These are phyloP conservation scores for Jackrogersella multiformis DNA, from an alignment of 495 filamentous ascomycete species.

Conservation along the genomic window DNA sequence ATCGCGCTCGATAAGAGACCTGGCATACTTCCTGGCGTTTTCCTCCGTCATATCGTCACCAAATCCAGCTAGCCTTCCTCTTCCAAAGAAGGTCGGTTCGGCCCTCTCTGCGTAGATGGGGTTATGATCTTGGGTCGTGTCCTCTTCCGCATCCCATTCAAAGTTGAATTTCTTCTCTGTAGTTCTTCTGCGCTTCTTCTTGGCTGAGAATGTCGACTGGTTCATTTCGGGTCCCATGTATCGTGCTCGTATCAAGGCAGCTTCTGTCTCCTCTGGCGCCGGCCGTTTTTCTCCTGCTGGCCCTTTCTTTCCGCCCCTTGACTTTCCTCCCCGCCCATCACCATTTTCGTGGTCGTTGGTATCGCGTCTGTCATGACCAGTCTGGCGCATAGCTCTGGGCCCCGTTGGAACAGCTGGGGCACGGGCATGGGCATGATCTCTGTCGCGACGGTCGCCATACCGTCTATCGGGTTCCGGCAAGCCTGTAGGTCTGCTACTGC, in stretches of 20 bases:
- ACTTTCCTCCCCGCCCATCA: slow-evolving; percentile 48
- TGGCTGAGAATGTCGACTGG: slow-evolving; percentile 88
- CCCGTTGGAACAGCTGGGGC: slow-evolving; percentile 71
- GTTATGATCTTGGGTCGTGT: slow-evolving; percentile 90
- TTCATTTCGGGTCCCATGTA: slow-evolving; percentile 95
- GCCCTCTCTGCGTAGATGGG: slow-evolving; percentile 79
- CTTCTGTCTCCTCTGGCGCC: slow-evolving; percentile 75
- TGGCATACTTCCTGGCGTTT: slow-evolving; percentile 76
- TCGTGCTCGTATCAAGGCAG: slow-evolving; percentile 76
- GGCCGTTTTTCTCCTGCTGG: slow-evolving; percentile 62
- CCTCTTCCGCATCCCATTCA: slow-evolving; percentile 96
- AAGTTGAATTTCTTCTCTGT: slow-evolving; percentile 99
- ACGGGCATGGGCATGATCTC: slow-evolving; percentile 38
- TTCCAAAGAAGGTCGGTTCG: slow-evolving; percentile 70
- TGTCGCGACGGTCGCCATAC: slow-evolving; percentile 38
- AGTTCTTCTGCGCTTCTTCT: slow-evolving; percentile 94
- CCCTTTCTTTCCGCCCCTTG: slow-evolving; percentile 43
- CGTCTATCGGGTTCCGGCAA: slow-evolving; percentile 22
- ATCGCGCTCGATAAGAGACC: slow-evolving; percentile 81
- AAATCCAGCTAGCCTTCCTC: slow-evolving; percentile 84
- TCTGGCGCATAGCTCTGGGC: slow-evolving; percentile 75
- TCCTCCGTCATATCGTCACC: slow-evolving; percentile 78
- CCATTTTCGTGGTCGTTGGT: slow-evolving; percentile 63
- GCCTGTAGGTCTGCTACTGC: slow-evolving; percentile 7
- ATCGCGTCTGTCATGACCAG: slow-evolving; percentile 60